Conservation (phyloP, 768 basidiomycete species). For the Sporobolomyces pararoseus region DNA sequence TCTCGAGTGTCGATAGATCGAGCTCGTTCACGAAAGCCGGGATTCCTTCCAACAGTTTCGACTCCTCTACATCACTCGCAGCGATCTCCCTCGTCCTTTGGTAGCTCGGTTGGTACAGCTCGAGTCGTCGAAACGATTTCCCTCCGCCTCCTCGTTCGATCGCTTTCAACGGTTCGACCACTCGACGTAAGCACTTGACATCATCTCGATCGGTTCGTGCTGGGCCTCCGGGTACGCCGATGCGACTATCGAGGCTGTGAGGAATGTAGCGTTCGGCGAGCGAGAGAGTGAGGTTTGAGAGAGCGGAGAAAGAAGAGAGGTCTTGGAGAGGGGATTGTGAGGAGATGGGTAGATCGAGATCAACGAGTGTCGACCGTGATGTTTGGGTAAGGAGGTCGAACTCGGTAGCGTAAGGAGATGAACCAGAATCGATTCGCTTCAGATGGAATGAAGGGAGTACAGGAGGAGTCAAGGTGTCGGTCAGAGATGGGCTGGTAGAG, state of each 20-base stretch:
- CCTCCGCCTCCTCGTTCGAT: not conserved
- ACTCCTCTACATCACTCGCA: not conserved
- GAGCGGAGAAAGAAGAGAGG: conserved; percentile 4
- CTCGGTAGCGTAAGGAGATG: conserved; percentile 2
- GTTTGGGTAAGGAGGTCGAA: conserved; percentile 18
- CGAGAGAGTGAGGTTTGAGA: conserved; percentile 17
- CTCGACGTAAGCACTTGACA: not conserved
- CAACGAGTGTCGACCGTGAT: not conserved
- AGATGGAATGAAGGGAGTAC: conserved; percentile 15
- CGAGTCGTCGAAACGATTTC: not conserved
- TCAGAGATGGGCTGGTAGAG: not conserved
- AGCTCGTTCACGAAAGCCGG: not conserved
- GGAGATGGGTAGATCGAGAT: conserved; percentile 31
- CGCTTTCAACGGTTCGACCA: not conserved
- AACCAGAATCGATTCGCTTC: conserved; percentile 25
- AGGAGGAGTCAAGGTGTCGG: too few relatives aligned
- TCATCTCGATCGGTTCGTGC: not conserved
- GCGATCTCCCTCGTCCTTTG: not conserved
- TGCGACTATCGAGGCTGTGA: not conserved
- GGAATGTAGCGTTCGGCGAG: conserved; percentile 37
- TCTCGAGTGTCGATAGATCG: conserved; percentile 8
- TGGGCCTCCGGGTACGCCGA: not conserved
- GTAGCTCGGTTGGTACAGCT: conserved; percentile 25
- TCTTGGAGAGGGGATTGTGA: conserved; percentile 9
- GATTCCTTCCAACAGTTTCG: conserved; percentile 1